Percentiles rank a stretch among this genome's conserved stretches.
These are phyloP conservation scores for Gossypium bickii DNA, from an alignment of 345 rosid genomes.

Conservation along the genomic window DNA sequence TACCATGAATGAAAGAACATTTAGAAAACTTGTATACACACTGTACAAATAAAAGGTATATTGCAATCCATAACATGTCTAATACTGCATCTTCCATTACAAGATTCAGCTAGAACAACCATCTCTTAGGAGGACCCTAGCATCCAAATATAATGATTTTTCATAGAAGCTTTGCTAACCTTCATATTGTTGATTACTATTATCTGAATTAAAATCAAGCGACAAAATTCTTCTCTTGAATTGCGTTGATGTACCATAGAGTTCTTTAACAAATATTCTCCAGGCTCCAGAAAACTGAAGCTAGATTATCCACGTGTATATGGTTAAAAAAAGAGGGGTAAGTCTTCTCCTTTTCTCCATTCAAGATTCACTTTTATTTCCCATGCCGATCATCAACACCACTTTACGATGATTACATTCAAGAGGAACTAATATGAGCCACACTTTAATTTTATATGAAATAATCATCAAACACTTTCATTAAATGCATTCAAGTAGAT, in stretches of 20 bases:
- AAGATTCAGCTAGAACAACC: background rate
- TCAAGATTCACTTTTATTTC: background rate
- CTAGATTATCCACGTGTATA: background rate
- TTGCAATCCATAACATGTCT: background rate
- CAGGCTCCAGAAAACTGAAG: background rate
- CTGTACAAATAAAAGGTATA: background rate
- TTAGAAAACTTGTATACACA: background rate
- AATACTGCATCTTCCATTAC: background rate
- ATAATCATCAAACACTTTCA: background rate
- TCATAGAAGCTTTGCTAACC: background rate
- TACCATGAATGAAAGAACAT: background rate
- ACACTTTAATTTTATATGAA: no score
- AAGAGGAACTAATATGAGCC: background rate
- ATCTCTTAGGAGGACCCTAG: background rate
- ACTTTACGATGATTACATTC: background rate
- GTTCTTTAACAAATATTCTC: background rate
- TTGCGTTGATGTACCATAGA: background rate
- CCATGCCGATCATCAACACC: background rate
- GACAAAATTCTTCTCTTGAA: background rate
- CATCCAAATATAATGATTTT: background rate
- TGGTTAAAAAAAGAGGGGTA: background rate
- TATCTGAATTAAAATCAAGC: background rate
- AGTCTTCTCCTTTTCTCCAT: background rate
- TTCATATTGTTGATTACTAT: background rate
- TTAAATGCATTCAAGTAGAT: background rate